Evolutionary conservation across 2,329 filamentous ascomycete genomes (phyloP), one percentile per base, ranked within the genome.

Genomic region (Beauveria rudraprayagi): DNA sequence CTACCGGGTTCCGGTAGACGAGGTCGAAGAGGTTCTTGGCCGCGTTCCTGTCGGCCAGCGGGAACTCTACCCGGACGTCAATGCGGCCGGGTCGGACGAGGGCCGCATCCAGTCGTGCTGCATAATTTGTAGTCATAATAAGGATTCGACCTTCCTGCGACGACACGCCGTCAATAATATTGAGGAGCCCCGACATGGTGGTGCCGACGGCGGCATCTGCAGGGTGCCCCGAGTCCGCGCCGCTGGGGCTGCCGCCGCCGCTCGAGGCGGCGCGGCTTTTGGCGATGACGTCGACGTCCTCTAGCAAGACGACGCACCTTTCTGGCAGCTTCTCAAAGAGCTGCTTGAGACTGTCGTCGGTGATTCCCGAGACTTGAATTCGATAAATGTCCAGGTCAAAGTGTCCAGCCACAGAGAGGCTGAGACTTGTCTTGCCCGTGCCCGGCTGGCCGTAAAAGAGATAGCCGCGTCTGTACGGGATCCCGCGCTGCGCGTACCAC

Each of bases 111-210:
- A 89, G 77, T 61, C 82, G 80, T 61, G 87, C 82, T 0, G 80
- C 78, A 61, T 83, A 80, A 65, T 90, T 90, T 0, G 86, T 88
- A 0, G 86, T 90, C 87, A 90, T 89, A 64, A 90, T 82, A 1
- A 90, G 75, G 1, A 90, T 82, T 8, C 85, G 78, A 1, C 86
- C 87, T 72, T 90, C 87, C 62, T 83, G 83, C 0, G 83, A 83
- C 1, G 85, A 84, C 0, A 88, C 85, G 2, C 86, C 86, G 63
- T 88, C 87, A 63, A 90, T 83, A 28, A 85, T 81, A 61, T 90
- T 90, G 10, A 90, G 77, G 0, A 90, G 74, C 0, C 83, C 86
- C 0, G 85, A 88, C 1, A 90, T 78, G 0, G 83, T 28, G 22
- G 46, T 48, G 46, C 46, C 46, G 22, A 24, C 46, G 22, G 22